Percentiles rank a stretch among this genome's conserved stretches.
Evolutionary conservation across 106 monocot genomes (phyloP).

Genomic region (Hemerocallis citrina): DNA sequence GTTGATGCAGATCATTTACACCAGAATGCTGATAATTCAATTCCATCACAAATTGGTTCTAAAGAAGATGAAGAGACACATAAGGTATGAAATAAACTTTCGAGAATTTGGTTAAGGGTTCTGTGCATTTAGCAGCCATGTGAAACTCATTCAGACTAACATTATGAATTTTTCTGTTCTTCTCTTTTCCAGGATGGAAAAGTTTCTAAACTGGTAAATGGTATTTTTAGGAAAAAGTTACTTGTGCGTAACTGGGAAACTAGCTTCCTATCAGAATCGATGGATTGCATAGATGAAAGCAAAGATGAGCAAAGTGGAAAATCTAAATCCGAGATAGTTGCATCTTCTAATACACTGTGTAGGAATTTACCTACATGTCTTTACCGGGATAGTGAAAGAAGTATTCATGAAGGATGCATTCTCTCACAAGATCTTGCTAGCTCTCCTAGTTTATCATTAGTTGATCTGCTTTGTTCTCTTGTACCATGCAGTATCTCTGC

Average conservation of each 20-base stretch:
- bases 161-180: too few species aligned
- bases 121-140: too few species aligned
- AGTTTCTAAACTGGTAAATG: slow-evolving; percentile 5
- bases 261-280: slow-evolving; percentile 84
- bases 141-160: too few species aligned
- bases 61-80: slow-evolving; percentile 10
- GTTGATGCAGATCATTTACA: neutral
- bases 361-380: neutral
- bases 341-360: slow-evolving; percentile 32
- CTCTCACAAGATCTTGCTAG: slow-evolving; percentile 19
- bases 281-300: slow-evolving; percentile 16
- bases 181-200: slow-evolving; percentile 25
- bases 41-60: neutral
- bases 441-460: slow-evolving; percentile 16
- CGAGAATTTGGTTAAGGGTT: neutral
- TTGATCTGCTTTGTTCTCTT: slow-evolving; percentile 69
- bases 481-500: slow-evolving; percentile 75
- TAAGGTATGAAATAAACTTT: slow-evolving; percentile 9
- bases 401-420: slow-evolving; percentile 8
- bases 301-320: slow-evolving; percentile 10
- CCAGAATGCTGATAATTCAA: slow-evolving; percentile 14
- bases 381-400: slow-evolving; percentile 5
- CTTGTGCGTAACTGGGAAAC: slow-evolving; percentile 34
- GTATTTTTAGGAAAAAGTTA: slow-evolving; percentile 14
- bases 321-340: slow-evolving; percentile 27